Evolutionary conservation across 2,329 filamentous ascomycete species (phyloP).

Genomic region (Didymella pomorum): DNA sequence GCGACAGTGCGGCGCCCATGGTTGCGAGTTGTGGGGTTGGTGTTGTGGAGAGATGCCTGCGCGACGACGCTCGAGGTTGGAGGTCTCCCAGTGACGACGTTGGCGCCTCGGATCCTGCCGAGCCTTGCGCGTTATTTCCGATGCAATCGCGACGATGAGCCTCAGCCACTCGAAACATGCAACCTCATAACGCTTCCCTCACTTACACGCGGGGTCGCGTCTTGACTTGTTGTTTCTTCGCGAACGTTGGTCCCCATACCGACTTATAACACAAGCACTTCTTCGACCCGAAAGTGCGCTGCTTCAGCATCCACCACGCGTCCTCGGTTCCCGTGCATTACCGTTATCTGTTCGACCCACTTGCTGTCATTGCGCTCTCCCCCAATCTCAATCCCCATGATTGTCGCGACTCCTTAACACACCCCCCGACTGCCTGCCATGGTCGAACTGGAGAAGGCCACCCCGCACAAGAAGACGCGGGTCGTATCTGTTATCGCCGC

Average conservation of each 20-base stretch:
- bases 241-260: no score
- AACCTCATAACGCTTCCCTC: no score
- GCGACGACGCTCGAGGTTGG: conserved; percentile 23
- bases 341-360: conserved; percentile 24
- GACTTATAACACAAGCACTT: background rate
- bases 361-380: conserved; percentile 22
- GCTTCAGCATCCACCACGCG: background rate
- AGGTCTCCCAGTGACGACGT: conserved; percentile 22
- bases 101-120: conserved; percentile 20
- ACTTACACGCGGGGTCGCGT: no score
- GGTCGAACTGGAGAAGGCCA: conserved; percentile 38
- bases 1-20: conserved; percentile 91
- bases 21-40: conserved; percentile 19
- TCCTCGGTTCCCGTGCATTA: conserved; percentile 16
- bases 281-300: background rate
- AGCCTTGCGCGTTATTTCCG: conserved; percentile 35
- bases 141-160: background rate
- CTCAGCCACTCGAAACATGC: background rate
- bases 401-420: conserved; percentile 26
- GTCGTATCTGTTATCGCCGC: conserved; percentile 85
- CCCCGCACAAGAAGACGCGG: conserved; percentile 68
- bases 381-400: conserved; percentile 18
- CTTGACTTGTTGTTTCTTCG: no score
- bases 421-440: conserved; percentile 30
- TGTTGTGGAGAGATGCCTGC: conserved; percentile 19